Evolutionary conservation across 495 filamentous ascomycete species (phyloP).

Genomic region (Trichoderma virens): DNA sequence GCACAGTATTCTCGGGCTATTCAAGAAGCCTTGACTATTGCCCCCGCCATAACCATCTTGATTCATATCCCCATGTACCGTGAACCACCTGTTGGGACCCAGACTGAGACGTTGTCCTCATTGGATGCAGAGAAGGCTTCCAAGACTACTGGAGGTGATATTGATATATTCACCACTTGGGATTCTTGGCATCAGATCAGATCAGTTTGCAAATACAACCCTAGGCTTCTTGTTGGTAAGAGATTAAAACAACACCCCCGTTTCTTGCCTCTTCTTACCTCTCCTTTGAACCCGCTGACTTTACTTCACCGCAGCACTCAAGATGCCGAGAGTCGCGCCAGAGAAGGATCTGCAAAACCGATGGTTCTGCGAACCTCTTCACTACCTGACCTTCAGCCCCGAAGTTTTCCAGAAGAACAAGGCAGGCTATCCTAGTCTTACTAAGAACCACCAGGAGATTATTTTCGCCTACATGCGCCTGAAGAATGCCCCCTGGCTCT

Average conservation of each 20-base stretch:
- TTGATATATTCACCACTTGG: slow-evolving; percentile 72
- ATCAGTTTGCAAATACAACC: slow-evolving; percentile 76
- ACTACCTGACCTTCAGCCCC: slow-evolving; percentile 61
- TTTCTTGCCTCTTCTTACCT: neutral
- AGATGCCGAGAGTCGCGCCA: slow-evolving; percentile 72
- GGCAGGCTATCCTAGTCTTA: slow-evolving; percentile 75
- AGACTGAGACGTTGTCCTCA: slow-evolving; percentile 28
- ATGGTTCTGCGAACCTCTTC: slow-evolving; percentile 93
- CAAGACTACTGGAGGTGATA: slow-evolving; percentile 20
- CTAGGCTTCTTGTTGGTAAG: slow-evolving; percentile 81
- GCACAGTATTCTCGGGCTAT: slow-evolving; percentile 79
- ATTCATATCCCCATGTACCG: slow-evolving; percentile 76
- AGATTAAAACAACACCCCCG: slow-evolving; percentile 11
- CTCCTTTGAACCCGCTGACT: neutral
- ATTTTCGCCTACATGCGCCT: slow-evolving; percentile 80
- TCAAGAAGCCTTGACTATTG: slow-evolving; percentile 65
- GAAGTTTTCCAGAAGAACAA: slow-evolving; percentile 68
- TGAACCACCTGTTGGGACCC: slow-evolving; percentile 35
- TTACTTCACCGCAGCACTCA: slow-evolving; percentile 48
- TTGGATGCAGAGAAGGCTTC: slow-evolving; percentile 22
- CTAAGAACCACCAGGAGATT: slow-evolving; percentile 67
- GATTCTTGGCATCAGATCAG: slow-evolving; percentile 89
- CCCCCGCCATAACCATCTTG: slow-evolving; percentile 68
- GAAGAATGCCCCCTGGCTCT: slow-evolving; percentile 67
- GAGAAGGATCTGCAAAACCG: slow-evolving; percentile 63